phyloP scores from a whole-genome alignment of 2,329 filamentous ascomycete genomes.

The Aspergillus awamori region DNA sequence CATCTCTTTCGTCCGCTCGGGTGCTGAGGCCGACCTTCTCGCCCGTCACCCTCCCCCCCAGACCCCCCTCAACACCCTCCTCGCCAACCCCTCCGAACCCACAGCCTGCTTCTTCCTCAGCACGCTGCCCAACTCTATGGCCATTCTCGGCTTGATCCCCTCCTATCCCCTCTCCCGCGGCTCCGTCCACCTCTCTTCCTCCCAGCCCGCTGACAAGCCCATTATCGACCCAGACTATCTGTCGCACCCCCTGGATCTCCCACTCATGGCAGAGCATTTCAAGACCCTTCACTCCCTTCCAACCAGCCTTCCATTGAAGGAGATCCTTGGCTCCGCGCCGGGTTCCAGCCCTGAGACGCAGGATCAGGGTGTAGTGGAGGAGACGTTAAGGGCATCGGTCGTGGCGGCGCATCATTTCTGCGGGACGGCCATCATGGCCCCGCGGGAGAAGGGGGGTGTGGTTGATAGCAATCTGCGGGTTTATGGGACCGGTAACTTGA shows the following conservation, averaged over 20 bases:
- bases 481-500: neutral
- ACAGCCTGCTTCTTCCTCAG: neutral
- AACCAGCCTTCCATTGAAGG: neutral
- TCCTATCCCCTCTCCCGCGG: constrained; percentile 20
- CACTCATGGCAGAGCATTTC: neutral
- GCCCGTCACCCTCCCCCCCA: neutral
- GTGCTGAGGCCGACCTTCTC: neutral
- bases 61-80: neutral
- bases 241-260: constrained; percentile 10
- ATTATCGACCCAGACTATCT: constrained; percentile 51
- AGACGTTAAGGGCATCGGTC: neutral
- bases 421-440: neutral
- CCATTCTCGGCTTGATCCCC: neutral
- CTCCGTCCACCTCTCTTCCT: constrained; percentile 34
- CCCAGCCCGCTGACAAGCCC: constrained; percentile 38
- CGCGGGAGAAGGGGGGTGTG: neutral
- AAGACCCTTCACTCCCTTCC: neutral
- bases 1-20: neutral
- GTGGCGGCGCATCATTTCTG: neutral
- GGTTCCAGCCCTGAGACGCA: too few relatives aligned
- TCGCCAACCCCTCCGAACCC: neutral
- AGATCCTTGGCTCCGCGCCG: neutral
- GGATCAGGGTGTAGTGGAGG: neutral
- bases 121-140: neutral
- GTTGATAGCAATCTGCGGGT: neutral